Conservation (phyloP, 1,139 yeast genomes). For the Kodamaea fungicola region DNA sequence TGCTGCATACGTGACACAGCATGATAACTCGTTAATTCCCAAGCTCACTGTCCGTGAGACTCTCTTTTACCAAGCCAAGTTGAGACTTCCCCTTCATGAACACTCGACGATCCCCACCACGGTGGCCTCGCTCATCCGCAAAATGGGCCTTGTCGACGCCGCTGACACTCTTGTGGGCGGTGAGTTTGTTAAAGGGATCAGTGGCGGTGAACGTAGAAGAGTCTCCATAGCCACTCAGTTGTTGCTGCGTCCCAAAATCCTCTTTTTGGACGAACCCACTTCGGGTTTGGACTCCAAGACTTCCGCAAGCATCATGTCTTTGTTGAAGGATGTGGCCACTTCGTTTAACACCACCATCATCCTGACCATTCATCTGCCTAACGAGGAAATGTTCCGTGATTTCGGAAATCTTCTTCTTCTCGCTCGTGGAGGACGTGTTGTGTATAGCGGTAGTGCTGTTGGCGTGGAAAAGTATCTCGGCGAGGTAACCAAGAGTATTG, state of each 20-base stretch:
- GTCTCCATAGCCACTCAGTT: conserved; percentile 80
- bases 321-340: conserved; percentile 53
- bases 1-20: conserved; percentile 74
- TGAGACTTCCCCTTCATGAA: conserved; percentile 48
- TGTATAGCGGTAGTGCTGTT: conserved; percentile 52
- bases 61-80: conserved; percentile 63
- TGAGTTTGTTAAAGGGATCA: conserved; percentile 69
- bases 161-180: conserved; percentile 75
- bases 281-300: conserved; percentile 84
- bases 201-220: conserved; percentile 85
- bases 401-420: conserved; percentile 68
- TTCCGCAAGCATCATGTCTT: conserved; percentile 63
- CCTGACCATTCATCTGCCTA: conserved; percentile 83
- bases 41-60: conserved; percentile 78
- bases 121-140: conserved; percentile 55
- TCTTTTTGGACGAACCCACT: conserved; percentile 83
- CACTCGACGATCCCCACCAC: conserved; percentile 28
- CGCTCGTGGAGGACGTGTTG: conserved; percentile 70
- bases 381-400: conserved; percentile 55
- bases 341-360: conserved; percentile 66
- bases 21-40: conserved; percentile 68
- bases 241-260: conserved; percentile 64
- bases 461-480: conserved; percentile 44
- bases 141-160: conserved; percentile 73
- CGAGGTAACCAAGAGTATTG: not conserved